These are phyloP conservation scores for Alloteropsis semialata DNA, from an alignment of 176 grass and related monocot species.

Conservation along the genomic window DNA sequence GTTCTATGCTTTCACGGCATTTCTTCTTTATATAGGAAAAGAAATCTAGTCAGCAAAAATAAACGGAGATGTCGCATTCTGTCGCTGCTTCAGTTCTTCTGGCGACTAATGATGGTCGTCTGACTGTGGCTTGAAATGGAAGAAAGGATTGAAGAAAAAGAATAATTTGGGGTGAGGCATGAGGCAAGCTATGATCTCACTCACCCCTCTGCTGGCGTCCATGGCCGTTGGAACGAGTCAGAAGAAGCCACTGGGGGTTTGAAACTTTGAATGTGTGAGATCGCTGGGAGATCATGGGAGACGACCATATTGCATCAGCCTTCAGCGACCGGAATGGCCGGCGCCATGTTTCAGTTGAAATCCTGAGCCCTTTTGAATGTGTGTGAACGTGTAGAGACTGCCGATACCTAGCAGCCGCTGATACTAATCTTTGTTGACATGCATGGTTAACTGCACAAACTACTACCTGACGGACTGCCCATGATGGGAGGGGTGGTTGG, in stretches of 20 bases:
- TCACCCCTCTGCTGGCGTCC: neutral
- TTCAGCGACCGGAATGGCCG: neutral
- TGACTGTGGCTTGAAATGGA: neutral
- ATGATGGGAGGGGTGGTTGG: neutral
- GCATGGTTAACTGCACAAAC: neutral
- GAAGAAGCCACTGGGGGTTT: neutral
- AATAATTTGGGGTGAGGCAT: constrained; percentile 20
- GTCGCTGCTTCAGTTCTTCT: neutral
- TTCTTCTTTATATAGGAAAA: too few species aligned
- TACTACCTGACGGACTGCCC: neutral
- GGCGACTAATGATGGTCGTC: neutral
- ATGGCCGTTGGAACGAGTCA: neutral
- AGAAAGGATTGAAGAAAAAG: neutral
- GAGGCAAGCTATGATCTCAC: constrained; percentile 33
- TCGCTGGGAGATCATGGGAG: neutral
- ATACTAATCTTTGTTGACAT: neutral
- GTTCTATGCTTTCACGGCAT: neutral
- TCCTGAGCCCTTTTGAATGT: neutral
- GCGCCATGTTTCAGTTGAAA: neutral
- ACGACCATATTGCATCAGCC: neutral
- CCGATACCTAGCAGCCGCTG: neutral
- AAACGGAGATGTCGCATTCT: neutral
- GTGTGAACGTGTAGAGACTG: neutral
- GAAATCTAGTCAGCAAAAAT: neutral
- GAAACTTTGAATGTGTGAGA: constrained; percentile 1